A percentile compares a stretch with the other conserved stretches of the same genome.
These are phyloP conservation scores for Trichomonascus vanleenenianus DNA, from an alignment of 805 yeast species.

Conservation along the genomic window DNA sequence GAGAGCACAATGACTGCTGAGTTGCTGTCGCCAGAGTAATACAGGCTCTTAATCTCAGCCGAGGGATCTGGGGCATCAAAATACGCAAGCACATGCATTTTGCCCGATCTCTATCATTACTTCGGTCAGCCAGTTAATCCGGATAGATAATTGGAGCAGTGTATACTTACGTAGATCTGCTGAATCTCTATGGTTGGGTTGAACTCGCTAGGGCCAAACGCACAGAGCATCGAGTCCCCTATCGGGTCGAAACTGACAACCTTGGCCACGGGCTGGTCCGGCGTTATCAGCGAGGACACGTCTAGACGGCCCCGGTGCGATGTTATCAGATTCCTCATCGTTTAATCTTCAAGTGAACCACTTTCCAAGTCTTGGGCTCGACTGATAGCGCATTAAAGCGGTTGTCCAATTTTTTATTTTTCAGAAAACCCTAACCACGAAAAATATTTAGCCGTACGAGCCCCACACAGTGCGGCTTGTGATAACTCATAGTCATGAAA, in stretches of 20 bases:
- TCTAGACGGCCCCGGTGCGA: conserved; percentile 26
- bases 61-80: conserved; percentile 36
- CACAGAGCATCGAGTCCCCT: conserved; percentile 63
- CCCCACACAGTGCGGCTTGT: not conserved
- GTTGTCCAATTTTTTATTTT: no score
- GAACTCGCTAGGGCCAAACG: conserved; percentile 46
- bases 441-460: not conserved
- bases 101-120: conserved; percentile 45
- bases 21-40: conserved; percentile 61
- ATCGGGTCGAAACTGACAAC: conserved; percentile 63
- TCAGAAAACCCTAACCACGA: not conserved
- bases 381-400: no score
- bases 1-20: conserved; percentile 59
- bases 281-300: conserved; percentile 51
- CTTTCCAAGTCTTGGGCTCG: no score
- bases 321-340: conserved; percentile 21
- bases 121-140: not conserved
- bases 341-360: not conserved
- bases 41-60: conserved; percentile 36
- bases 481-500: no score
- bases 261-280: conserved; percentile 46
- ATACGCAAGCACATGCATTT: conserved; percentile 48
- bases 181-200: conserved; percentile 64
- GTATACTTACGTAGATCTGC: conserved; percentile 40
- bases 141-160: no score